phyloP scores from a whole-genome alignment of 75 land plant genomes.

The Adiantum capillusveneris region DNA sequence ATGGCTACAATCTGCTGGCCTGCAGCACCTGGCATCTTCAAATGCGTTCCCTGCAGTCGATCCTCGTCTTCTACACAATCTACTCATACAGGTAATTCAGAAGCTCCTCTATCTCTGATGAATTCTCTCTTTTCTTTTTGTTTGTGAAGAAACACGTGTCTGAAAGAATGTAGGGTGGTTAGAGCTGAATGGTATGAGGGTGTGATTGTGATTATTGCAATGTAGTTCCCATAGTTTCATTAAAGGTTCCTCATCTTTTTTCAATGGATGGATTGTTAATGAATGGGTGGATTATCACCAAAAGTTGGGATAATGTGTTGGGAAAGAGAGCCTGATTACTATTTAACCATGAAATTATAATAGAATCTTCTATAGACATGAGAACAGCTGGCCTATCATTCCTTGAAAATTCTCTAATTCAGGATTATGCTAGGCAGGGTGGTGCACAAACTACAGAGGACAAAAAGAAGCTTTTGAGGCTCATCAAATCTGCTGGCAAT shows the following conservation, averaged over 20 bases:
- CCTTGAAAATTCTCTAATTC: too few species aligned
- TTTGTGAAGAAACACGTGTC: too few species aligned
- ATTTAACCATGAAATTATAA: too few species aligned
- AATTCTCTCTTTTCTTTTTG: neutral
- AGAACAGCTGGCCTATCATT: too few species aligned
- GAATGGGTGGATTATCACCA: neutral
- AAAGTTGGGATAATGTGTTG: neutral
- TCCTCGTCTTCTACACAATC: constrained; percentile 29
- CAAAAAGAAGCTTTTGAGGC: constrained; percentile 30
- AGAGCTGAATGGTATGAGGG: too few species aligned
- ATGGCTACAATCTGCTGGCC: constrained; percentile 35
- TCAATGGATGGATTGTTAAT: neutral
- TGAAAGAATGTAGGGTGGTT: too few species aligned
- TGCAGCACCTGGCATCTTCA: constrained; percentile 35
- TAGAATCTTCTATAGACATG: too few species aligned
- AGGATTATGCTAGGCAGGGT: constrained; percentile 34
- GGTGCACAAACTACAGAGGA: constrained; percentile 28
- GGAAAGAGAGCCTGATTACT: neutral
- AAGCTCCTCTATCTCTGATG: neutral
- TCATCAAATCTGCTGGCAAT: constrained; percentile 30
- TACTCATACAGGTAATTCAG: constrained; percentile 27
- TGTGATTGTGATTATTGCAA: neutral
- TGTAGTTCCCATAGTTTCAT: neutral
- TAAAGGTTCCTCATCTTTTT: neutral
- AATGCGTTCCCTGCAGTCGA: constrained; percentile 23